Evolutionary conservation across 106 monocot genomes (phyloP).

Genomic region (Dendrobium chrysotoxum): DNA sequence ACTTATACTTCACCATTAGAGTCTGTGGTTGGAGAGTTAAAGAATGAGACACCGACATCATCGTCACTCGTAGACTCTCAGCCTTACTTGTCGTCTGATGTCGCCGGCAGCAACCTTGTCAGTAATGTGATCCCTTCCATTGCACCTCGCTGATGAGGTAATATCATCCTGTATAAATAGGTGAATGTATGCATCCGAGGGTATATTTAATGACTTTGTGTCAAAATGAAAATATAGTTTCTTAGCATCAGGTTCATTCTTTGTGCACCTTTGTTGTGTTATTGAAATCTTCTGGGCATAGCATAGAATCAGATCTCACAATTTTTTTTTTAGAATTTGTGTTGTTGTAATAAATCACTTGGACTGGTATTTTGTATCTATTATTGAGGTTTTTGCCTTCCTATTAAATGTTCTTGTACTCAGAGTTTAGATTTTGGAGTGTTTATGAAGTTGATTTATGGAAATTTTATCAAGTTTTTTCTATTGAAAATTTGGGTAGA

Average conservation of each 20-base stretch:
- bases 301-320: background rate
- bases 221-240: background rate
- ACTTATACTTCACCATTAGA: conserved; percentile 27
- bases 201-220: background rate
- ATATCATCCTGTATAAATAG: background rate
- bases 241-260: background rate
- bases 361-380: background rate
- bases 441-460: background rate
- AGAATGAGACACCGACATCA: conserved; percentile 20
- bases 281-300: too few species aligned
- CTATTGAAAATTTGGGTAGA: too few species aligned
- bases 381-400: background rate
- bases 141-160: conserved; percentile 42
- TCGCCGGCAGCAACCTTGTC: conserved; percentile 57
- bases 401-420: too few species aligned
- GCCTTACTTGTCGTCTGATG: conserved; percentile 34
- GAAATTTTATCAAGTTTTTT: background rate
- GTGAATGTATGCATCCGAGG: background rate
- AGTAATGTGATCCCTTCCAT: conserved; percentile 55
- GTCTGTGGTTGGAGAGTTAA: conserved; percentile 9
- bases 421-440: background rate
- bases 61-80: conserved; percentile 19
- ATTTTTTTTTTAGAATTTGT: background rate
- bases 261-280: background rate
- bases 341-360: too few species aligned